phyloP scores from a whole-genome alignment of 352 stramenopile genomes.

The Lagenidium sp. region DNA sequence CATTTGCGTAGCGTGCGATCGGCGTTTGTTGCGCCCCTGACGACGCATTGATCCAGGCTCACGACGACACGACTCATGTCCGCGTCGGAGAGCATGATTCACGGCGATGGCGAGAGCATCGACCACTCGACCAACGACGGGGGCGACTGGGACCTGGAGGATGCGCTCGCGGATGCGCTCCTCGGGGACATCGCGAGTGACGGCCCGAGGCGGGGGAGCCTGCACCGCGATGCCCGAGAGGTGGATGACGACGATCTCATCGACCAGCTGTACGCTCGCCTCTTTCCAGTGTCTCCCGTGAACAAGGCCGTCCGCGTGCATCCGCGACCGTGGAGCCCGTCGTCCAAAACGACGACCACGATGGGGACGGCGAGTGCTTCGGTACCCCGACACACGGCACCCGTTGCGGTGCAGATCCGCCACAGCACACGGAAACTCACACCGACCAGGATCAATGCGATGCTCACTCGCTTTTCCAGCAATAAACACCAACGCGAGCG shows the following conservation, averaged over 20 bases:
- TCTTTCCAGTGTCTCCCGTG: not conserved
- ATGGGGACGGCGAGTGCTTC: not conserved
- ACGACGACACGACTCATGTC: too few relatives aligned
- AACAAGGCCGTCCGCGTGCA: not conserved
- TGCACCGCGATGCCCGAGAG: not conserved
- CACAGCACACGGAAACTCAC: not conserved
- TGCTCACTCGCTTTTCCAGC: conserved; percentile 6
- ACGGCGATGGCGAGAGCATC: too few relatives aligned
- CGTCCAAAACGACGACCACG: not conserved
- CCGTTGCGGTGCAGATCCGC: not conserved
- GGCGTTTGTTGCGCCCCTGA: too few relatives aligned
- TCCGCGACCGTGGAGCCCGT: not conserved
- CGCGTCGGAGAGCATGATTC: too few relatives aligned
- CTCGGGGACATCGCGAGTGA: not conserved
- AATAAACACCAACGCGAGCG: conserved; percentile 5
- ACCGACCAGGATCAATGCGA: conserved; percentile 6
- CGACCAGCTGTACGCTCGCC: not conserved
- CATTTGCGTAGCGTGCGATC: too few relatives aligned
- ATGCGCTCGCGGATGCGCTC: conserved; percentile 7
- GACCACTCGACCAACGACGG: too few relatives aligned
- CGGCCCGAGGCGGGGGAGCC: not conserved
- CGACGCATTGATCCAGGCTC: too few relatives aligned
- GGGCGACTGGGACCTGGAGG: conserved; percentile 11
- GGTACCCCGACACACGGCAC: too few relatives aligned
- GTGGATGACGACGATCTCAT: conserved; percentile 5